These are phyloP conservation scores for Moesziomyces globuligerus DNA, from an alignment of 1,284 basidiomycete species.

Conservation along the genomic window DNA sequence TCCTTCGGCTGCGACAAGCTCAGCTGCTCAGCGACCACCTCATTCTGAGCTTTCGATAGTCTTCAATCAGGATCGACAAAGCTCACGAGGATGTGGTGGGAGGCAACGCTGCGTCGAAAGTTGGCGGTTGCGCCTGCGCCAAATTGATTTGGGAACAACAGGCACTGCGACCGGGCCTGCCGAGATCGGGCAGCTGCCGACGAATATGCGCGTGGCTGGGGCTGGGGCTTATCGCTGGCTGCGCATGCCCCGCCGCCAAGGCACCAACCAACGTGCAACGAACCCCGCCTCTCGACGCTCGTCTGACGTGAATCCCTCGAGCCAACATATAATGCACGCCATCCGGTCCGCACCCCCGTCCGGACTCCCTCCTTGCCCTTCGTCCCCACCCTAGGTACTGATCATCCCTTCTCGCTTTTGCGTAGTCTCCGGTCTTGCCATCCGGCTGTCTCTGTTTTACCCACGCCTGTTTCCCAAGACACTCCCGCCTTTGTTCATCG, in stretches of 20 bases:
- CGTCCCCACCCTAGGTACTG: background rate
- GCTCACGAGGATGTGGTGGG: too few relatives aligned
- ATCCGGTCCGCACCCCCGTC: background rate
- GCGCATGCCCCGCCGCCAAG: too few relatives aligned
- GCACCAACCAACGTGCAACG: too few relatives aligned
- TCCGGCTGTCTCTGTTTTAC: too few relatives aligned
- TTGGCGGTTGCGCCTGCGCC: background rate
- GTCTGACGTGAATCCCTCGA: constrained; percentile 2
- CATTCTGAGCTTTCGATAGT: background rate
- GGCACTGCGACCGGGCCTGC: background rate
- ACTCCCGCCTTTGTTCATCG: background rate
- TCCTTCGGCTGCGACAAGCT: background rate
- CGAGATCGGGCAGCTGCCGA: background rate
- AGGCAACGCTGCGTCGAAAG: background rate
- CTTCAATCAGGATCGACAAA: too few relatives aligned
- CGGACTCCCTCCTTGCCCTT: background rate
- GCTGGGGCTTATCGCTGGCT: constrained; percentile 2
- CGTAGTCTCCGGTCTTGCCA: too few relatives aligned
- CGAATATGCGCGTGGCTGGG: background rate
- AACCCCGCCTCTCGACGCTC: constrained; percentile 9
- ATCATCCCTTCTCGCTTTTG: too few relatives aligned
- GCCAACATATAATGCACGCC: constrained; percentile 6
- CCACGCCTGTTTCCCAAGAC: too few relatives aligned
- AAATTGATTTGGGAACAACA: background rate
- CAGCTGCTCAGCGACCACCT: background rate